Evolutionary conservation across 225 moss, liverwort and hornwort genomes (phyloP).

Genomic region (Physcomitrium patens): DNA sequence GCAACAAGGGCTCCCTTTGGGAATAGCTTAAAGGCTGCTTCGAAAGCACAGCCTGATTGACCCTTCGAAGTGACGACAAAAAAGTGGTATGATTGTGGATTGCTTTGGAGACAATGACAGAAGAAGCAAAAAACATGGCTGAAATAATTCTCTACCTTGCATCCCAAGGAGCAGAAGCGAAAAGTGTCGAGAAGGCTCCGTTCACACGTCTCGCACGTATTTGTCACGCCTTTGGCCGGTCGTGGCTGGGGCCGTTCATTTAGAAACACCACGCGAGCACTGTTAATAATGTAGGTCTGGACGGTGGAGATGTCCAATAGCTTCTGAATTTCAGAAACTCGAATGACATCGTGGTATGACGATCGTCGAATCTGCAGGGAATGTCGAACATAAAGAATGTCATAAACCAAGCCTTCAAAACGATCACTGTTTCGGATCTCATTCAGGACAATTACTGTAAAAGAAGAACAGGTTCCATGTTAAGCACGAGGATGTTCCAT

Average conservation of each 20-base stretch:
- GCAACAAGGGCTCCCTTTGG: too few relatives aligned
- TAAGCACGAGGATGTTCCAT: too few relatives aligned
- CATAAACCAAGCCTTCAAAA: conserved; percentile 23
- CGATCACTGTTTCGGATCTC: not conserved
- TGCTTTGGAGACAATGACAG: too few relatives aligned
- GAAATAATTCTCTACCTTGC: conserved; percentile 63
- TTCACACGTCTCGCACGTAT: conserved; percentile 96
- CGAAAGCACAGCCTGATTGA: too few relatives aligned
- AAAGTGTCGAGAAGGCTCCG: conserved; percentile 93
- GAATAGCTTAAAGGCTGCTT: too few relatives aligned
- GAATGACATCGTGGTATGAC: conserved; percentile 96
- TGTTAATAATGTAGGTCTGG: conserved; percentile 99
- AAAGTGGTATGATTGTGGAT: too few relatives aligned
- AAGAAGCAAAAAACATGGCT: too few relatives aligned
- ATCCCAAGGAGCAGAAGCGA: conserved; percentile 97
- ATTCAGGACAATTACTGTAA: not conserved
- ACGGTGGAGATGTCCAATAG: conserved; percentile 90
- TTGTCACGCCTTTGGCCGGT: conserved; percentile 97
- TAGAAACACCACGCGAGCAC: conserved; percentile 94
- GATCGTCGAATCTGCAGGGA: conserved; percentile 88
- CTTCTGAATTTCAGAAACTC: conserved; percentile 94
- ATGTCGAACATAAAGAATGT: conserved; percentile 9
- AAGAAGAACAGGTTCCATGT: too few relatives aligned
- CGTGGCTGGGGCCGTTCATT: conserved; percentile 95
- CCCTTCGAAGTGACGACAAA: too few relatives aligned